Conservation (phyloP, 257 asterid species). For the Ocimum tenuiflorum region DNA sequence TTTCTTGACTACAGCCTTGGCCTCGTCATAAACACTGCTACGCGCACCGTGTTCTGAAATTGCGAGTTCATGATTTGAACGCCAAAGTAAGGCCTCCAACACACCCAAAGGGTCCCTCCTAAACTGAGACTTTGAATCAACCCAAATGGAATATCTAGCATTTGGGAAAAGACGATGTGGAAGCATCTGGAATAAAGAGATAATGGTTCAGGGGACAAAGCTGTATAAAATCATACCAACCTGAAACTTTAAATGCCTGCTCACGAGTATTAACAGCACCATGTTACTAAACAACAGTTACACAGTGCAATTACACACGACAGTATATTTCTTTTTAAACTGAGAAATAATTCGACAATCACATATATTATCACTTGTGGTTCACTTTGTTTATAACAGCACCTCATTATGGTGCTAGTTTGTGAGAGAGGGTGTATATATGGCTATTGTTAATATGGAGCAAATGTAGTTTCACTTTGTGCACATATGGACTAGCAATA, state of each 20-base stretch:
- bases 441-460: too few species aligned
- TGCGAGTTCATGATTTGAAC: conserved; percentile 65
- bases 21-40: conserved; percentile 94
- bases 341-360: not conserved
- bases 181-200: conserved; percentile 66
- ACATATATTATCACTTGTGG: not conserved
- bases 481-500: too few species aligned
- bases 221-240: not conserved
- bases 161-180: conserved; percentile 95
- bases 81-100: conserved; percentile 89
- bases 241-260: conserved; percentile 12
- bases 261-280: not conserved
- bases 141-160: conserved; percentile 91
- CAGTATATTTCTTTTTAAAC: not conserved
- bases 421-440: too few species aligned
- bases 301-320: not conserved
- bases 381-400: not conserved
- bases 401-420: too few species aligned
- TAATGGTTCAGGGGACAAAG: not conserved
- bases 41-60: conserved; percentile 99
- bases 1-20: conserved; percentile 92
- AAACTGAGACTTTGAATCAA: conserved; percentile 92
- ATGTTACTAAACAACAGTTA: not conserved
- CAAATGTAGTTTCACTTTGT: too few species aligned
- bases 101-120: conserved; percentile 95